A percentile compares a stretch with the other conserved stretches of the same genome.
Conservation (phyloP, 768 basidiomycete genomes). For the Hemileccinum rubropunctum region DNA sequence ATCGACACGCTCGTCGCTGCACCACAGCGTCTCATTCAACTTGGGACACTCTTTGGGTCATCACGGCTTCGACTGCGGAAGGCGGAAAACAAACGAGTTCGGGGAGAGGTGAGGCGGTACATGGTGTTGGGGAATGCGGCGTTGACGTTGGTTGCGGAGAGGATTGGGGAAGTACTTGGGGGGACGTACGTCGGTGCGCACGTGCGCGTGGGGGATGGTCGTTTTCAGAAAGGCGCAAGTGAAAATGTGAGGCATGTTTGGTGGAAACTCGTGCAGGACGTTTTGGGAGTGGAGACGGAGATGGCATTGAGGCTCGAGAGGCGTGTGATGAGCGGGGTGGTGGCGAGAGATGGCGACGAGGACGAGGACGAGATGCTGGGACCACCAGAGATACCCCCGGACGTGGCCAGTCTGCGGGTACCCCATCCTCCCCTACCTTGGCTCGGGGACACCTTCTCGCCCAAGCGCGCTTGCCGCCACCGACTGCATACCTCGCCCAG, state of each 20-base stretch:
- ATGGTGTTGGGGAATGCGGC: slow-evolving; percentile 58
- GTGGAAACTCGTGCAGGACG: slow-evolving; percentile 52
- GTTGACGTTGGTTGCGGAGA: slow-evolving; percentile 42
- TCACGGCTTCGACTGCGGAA: slow-evolving; percentile 57
- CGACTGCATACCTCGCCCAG: slow-evolving; percentile 33
- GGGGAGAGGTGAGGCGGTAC: slow-evolving; percentile 44
- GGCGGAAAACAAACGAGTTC: slow-evolving; percentile 39
- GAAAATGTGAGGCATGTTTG: slow-evolving; percentile 49
- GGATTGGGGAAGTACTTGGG: slow-evolving; percentile 43
- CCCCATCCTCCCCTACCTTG: slow-evolving; percentile 29
- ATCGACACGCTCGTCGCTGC: slow-evolving; percentile 12
- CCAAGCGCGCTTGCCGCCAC: slow-evolving; percentile 36
- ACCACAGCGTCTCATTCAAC: slow-evolving; percentile 52
- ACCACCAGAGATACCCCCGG: slow-evolving; percentile 19
- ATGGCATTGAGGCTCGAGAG: slow-evolving; percentile 34
- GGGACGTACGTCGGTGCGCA: slow-evolving; percentile 60
- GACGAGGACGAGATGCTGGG: slow-evolving; percentile 8
- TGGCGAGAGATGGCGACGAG: neutral
- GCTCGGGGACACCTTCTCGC: slow-evolving; percentile 16
- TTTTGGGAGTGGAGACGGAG: slow-evolving; percentile 41
- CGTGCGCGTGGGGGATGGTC: slow-evolving; percentile 66
- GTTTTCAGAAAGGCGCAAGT: slow-evolving; percentile 45
- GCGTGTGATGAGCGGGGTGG: neutral
- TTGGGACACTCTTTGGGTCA: slow-evolving; percentile 78
- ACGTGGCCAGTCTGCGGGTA: slow-evolving; percentile 17